Base-by-base conservation (phyloP, 2,329 filamentous ascomycete species). In the Trichoderma sp. region DNA sequence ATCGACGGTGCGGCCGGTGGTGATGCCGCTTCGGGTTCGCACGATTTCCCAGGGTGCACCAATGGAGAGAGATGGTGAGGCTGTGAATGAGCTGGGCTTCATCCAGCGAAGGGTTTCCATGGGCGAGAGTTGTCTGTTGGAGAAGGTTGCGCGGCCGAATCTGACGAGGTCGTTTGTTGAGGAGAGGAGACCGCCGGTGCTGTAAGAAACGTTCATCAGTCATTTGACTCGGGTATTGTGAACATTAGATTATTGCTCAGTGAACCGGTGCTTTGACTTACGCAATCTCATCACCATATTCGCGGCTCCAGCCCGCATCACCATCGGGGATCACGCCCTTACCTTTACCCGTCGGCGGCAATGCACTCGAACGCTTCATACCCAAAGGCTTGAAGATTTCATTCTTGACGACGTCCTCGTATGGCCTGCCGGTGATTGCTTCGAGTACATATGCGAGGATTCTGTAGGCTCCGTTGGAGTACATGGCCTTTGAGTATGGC, bases 11-110 rank as follows among this genome's bases (percentile, higher is more conserved):
- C 72, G 72, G 55, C 69, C 70, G 54, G 73, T 70, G 19, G 69
- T 70, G 6, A 74, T 75, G 43, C 73, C 69, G 2, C 70, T 75
- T 7, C 68, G 70, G 6, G 75, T 73, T 34, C 75, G 74, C 9
- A 58, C 71, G 15, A 67, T 67, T 41, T 67, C 66, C 66, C 66
- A 67, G 0, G 66, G 63, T 19, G 71, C 74, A 21, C 77, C 76
- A n/a, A 78, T 67, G 3, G 75, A 77, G 17, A 54, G 19, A 17
- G 45, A 44, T 28, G 51, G 48, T 6, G 65, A 65, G 4, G 67
- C 47, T 24, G 67, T 68, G 59, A 64, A 54, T 7, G 65, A 48
- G 14, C 56, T 48, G 10, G 68, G 68, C 55, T 69, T 69, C 67
- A 69, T 68, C 67, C 68, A 69, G 21, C 60, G 63, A 24, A 48